Evolutionary conservation across 306 rosid species (phyloP), one percentile per base, ranked within the genome.

Genomic region (Quercus wislizeni): DNA sequence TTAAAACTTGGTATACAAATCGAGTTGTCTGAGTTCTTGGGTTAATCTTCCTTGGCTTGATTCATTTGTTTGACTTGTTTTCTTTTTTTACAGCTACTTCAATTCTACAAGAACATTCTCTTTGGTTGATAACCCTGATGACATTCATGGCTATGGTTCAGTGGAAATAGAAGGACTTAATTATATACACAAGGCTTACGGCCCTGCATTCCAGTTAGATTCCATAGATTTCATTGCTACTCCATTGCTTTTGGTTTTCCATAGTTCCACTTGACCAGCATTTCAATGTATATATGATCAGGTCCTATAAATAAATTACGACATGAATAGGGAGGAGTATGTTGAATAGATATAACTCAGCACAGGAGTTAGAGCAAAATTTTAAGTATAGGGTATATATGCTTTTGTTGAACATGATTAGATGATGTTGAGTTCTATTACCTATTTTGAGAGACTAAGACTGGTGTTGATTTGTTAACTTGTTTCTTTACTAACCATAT

Each of bases 61-160:
- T 68, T 54, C 68, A 43, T 20, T 74, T 52, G 52, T 5, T 57
- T 57, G 4, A 51, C 76, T 13, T 41, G 1, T 59, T 54, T 67
- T 62, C 30, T 74, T 8, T 17, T 35, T 76, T 73, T 46, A 55
- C 93, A 90, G 97, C 72, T 79, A 56, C 82, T 83, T 80, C 89
- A 10, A 77, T 35, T 43, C 25, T 78, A 55, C 84, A 59, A 78
- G 87, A 85, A 78, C 75, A 78, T 21, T 83, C 56, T 41, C 31
- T 79, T 75, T 81, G 88, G 86, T 5, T 75, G 83, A 64, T 77
- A 19, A 51, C 83, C 81, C 33, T 84, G 71, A 57, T 68, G 75
- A 63, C 79, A 78, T 74, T 71, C 69, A 33, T 84, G 79, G 69
- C 79, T 28, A 74, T 71, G 80, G 19, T 85, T 52, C 75, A 46